phyloP scores from a whole-genome alignment of 768 basidiomycete species.

The Hygrocybe punicea region DNA sequence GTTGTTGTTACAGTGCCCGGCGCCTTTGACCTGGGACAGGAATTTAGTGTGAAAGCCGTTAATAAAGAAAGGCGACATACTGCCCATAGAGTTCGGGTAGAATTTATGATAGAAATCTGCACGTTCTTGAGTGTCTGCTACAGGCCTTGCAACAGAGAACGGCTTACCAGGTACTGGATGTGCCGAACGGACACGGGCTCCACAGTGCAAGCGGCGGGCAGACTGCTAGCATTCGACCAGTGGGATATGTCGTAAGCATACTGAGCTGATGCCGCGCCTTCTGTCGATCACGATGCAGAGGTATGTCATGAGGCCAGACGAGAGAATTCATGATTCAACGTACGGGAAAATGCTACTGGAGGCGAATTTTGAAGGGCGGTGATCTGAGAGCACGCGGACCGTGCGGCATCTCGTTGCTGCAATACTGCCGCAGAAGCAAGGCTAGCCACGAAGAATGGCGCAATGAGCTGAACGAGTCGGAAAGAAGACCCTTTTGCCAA shows the following conservation, averaged over 20 bases:
- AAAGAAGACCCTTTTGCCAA: too few species aligned
- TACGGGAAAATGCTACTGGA: neutral
- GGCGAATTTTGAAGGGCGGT: neutral
- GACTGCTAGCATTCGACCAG: constrained; percentile 50
- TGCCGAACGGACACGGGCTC: constrained; percentile 55
- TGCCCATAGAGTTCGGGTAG: constrained; percentile 50
- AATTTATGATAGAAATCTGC: constrained; percentile 48
- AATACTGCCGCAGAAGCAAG: neutral
- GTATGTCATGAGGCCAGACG: neutral
- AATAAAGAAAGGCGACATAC: constrained; percentile 28
- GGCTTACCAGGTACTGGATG: constrained; percentile 45
- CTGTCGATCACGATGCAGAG: neutral
- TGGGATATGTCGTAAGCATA: constrained; percentile 48
- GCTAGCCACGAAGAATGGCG: neutral
- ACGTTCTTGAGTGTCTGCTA: neutral
- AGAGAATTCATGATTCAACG: neutral
- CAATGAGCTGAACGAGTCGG: too few species aligned
- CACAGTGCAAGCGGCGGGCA: constrained; percentile 50
- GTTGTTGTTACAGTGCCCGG: constrained; percentile 55
- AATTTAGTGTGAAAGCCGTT: neutral
- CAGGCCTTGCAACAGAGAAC: neutral
- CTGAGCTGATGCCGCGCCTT: constrained; percentile 18
- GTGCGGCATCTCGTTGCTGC: neutral
- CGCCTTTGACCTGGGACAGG: constrained; percentile 50
- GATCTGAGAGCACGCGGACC: neutral